Base-by-base conservation (phyloP, 1,284 basidiomycete species). In the Ceratobasidium papillatum region DNA sequence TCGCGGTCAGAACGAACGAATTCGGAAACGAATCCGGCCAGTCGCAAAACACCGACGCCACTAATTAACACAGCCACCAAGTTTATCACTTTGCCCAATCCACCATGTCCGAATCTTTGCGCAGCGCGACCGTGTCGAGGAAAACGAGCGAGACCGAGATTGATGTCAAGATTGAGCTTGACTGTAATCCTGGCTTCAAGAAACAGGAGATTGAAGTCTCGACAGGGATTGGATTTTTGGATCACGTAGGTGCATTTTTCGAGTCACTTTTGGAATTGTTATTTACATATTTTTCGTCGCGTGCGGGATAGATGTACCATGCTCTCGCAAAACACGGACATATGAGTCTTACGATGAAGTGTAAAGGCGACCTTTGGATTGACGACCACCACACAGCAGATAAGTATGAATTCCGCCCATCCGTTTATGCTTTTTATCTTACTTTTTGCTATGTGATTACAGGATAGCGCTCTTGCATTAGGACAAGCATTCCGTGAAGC, bases 331-430 rank as follows among this genome's bases (percentile, higher is more conserved):
- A 98, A 82, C 96, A 98, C 84, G 89, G 93, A 12, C 94, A 94
- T 77, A 93, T 96, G 89, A 96, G 94, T 0, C 86, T 99, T 73
- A 90, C 87, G 14, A 87, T 99, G 83, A 91, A 92, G 79, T 99
- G 96, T 83, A 90, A 94, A 80, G 98, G 98, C 64, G 98, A 99
- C 83, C 86, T 99, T 19, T 94, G 92, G 89, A 98, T 99, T 77
- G 98, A 99, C 83, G 98, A 99, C 84, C 98, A 99, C 82, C 98
- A 99, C 85, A 95, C 97, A 58, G 95, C 97, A 87, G 96, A 95
- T 93, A 87, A 88, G 91, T 88, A 77, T 9, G 38, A 32, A 49
- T 71, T 71, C 14, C 30, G 22, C 61, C 19, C 32, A 63, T 62
- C 30, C 19, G 9, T 27, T 47, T 49, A 30, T 32, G 19, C 3